Conservation (phyloP, 164 flowering plant genomes). For the Brasenia schreberi region DNA sequence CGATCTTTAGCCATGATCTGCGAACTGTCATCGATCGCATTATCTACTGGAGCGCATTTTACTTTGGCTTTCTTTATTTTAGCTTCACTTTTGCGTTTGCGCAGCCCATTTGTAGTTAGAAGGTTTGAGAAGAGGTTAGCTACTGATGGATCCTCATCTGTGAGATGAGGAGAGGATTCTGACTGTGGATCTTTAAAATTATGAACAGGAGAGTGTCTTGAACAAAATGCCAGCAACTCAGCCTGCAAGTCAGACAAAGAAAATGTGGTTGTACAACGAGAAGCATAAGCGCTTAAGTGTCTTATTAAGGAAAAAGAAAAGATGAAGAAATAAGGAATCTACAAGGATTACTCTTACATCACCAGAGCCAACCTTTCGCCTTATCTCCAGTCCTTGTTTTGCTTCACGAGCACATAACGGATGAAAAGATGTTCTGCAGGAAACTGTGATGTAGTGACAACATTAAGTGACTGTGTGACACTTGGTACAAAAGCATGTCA, state of each 20-base stretch:
- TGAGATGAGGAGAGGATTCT: constrained; percentile 8
- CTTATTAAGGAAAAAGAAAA: background rate
- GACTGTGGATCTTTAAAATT: constrained; percentile 11
- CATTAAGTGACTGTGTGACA: background rate
- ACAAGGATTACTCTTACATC: constrained; percentile 32
- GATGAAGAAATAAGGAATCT: background rate
- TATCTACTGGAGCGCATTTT: background rate
- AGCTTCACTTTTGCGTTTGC: background rate
- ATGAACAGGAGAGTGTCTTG: constrained; percentile 58
- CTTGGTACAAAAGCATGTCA: background rate
- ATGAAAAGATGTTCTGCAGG: constrained; percentile 91
- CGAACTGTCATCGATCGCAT: background rate
- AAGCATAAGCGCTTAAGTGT: no score
- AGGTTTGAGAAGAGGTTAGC: constrained; percentile 6
- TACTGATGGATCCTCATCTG: constrained; percentile 19
- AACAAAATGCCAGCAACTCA: constrained; percentile 85
- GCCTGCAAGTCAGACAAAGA: constrained; percentile 22
- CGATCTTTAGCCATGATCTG: background rate
- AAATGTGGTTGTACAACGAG: no score
- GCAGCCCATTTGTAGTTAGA: background rate
- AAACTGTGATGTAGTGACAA: constrained; percentile 29
- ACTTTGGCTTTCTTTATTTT: no score
- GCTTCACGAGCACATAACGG: constrained; percentile 97
- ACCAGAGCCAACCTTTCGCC: constrained; percentile 75
- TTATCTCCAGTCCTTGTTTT: constrained; percentile 72